A percentile compares a stretch with the other conserved stretches of the same genome.
phyloP scores from a whole-genome alignment of 2,329 filamentous ascomycete genomes.

The Iodosphaeria phyllophila region DNA sequence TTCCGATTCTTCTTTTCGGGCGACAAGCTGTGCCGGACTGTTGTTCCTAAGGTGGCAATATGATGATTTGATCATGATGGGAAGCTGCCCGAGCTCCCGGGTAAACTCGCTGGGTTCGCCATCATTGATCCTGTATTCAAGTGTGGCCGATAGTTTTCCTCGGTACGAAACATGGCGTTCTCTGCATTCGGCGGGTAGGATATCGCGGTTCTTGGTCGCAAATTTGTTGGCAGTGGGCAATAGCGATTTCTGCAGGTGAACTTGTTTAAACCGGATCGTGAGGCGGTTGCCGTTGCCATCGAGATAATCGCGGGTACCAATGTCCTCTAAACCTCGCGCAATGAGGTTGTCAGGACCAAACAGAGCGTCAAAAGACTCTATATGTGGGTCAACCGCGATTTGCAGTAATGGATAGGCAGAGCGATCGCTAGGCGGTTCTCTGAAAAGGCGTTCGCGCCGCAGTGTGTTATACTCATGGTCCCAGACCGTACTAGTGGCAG shows the following conservation, averaged over 20 bases:
- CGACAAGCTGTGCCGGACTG: slow-evolving; percentile 64
- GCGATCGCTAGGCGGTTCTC: slow-evolving; percentile 70
- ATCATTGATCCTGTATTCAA: slow-evolving; percentile 78
- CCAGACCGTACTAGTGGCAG: slow-evolving; percentile 56
- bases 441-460: slow-evolving; percentile 74
- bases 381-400: slow-evolving; percentile 73
- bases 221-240: slow-evolving; percentile 72
- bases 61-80: slow-evolving; percentile 90
- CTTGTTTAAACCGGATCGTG: slow-evolving; percentile 58
- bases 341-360: slow-evolving; percentile 57
- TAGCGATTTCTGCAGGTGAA: slow-evolving; percentile 66
- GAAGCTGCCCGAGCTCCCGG: slow-evolving; percentile 73
- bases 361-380: slow-evolving; percentile 87
- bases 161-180: slow-evolving; percentile 86
- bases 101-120: slow-evolving; percentile 68
- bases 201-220: slow-evolving; percentile 57
- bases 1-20: slow-evolving; percentile 85
- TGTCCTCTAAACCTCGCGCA: slow-evolving; percentile 64
- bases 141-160: slow-evolving; percentile 63
- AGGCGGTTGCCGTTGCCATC: slow-evolving; percentile 74
- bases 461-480: slow-evolving; percentile 71
- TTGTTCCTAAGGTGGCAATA: slow-evolving; percentile 78
- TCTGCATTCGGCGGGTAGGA: slow-evolving; percentile 82
- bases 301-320: slow-evolving; percentile 73
- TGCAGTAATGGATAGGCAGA: slow-evolving; percentile 78